A percentile compares a stretch with the other conserved stretches of the same genome.
Conservation (phyloP, 768 basidiomycete genomes). For the Auricularia sp. region DNA sequence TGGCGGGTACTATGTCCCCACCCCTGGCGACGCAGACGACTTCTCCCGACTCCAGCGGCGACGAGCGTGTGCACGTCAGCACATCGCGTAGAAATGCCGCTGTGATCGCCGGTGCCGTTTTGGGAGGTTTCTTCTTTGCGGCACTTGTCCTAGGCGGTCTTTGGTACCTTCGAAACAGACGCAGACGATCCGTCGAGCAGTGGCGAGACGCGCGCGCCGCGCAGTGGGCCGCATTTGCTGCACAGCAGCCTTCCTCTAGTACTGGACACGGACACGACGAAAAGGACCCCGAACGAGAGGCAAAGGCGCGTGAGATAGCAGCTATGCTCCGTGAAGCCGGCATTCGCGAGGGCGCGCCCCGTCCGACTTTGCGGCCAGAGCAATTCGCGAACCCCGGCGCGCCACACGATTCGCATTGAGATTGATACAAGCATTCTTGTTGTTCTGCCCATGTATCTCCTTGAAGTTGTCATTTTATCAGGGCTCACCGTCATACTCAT, state of each 20-base stretch:
- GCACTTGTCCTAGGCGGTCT: background rate
- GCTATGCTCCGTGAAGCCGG: background rate
- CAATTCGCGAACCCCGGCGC: background rate
- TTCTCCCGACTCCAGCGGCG: background rate
- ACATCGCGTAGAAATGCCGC: background rate
- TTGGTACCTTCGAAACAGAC: background rate
- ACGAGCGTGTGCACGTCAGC: background rate
- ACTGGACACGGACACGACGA: background rate
- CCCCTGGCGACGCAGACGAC: background rate
- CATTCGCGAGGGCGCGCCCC: background rate
- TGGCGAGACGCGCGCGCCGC: background rate
- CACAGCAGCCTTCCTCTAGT: background rate
- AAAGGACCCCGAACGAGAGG: background rate
- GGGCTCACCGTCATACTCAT: no score
- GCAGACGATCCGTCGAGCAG: background rate
- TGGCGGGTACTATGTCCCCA: background rate
- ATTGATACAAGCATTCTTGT: no score
- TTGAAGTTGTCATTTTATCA: no score
- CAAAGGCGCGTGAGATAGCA: background rate
- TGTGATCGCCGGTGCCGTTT: background rate
- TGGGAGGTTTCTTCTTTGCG: background rate
- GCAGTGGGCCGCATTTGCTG: background rate
- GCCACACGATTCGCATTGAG: background rate
- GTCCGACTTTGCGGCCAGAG: background rate
- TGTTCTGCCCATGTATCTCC: no score